Evolutionary conservation across 129 eudicot species (phyloP).

Genomic region (Artemisia argyi): DNA sequence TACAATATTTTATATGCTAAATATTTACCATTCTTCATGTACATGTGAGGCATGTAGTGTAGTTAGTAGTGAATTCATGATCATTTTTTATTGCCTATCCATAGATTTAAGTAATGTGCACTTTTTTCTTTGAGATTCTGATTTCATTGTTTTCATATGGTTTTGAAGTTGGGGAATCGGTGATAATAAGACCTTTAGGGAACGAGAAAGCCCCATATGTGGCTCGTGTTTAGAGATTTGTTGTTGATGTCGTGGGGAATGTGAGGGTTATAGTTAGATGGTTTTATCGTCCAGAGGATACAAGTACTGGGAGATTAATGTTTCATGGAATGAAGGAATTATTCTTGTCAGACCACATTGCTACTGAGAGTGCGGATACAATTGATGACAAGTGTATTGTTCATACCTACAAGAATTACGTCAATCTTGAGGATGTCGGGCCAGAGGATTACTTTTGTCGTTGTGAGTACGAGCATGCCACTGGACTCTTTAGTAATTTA

Average conservation of each 20-base stretch:
- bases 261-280: conserved; percentile 56
- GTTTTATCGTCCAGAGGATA: conserved; percentile 75
- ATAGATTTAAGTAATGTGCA: neutral
- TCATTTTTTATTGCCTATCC: neutral
- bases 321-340: conserved; percentile 71
- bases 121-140: conserved; percentile 1
- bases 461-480: conserved; percentile 61
- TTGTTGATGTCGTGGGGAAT: conserved; percentile 50
- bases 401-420: conserved; percentile 63
- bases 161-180: conserved; percentile 59
- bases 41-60: neutral
- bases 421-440: conserved; percentile 67
- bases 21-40: neutral
- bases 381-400: conserved; percentile 66
- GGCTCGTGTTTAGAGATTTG: conserved; percentile 61
- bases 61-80: neutral
- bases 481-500: conserved; percentile 50
- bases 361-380: conserved; percentile 60
- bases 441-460: conserved; percentile 65
- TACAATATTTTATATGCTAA: neutral
- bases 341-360: conserved; percentile 61
- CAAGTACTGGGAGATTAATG: conserved; percentile 58
- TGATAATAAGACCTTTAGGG: conserved; percentile 55
- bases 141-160: conserved; percentile 24
- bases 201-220: conserved; percentile 54